Evolutionary conservation across 2,329 filamentous ascomycete species (phyloP).

Genomic region (Hymenoscyphus occultus): DNA sequence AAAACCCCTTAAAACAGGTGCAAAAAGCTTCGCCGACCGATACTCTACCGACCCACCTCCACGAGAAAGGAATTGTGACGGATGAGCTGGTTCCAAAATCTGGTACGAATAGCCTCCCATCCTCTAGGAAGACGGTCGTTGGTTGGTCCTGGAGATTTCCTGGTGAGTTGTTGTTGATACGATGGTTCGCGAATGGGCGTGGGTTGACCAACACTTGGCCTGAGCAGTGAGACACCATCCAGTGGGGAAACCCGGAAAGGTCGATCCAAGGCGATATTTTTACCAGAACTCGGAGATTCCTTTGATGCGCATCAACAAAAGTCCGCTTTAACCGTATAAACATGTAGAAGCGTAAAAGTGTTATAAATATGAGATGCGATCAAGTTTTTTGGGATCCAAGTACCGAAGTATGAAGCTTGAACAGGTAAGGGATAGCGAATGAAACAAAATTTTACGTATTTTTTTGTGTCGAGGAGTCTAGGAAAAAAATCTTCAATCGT

Average conservation of each 20-base stretch:
- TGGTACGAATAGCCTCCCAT: neutral
- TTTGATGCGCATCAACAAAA: neutral
- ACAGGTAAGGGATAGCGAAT: too few relatives aligned
- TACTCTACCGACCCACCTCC: neutral
- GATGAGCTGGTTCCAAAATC: neutral
- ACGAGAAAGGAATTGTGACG: neutral
- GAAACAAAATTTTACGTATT: too few relatives aligned
- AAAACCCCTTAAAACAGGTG: neutral
- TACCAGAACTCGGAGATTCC: neutral
- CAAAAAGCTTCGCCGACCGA: neutral
- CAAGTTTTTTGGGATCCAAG: too few relatives aligned
- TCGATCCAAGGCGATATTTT: conserved; percentile 1
- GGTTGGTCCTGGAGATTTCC: neutral
- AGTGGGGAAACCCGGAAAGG: neutral
- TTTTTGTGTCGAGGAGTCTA: too few relatives aligned
- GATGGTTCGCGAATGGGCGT: neutral
- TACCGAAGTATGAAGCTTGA: too few relatives aligned
- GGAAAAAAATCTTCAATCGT: neutral
- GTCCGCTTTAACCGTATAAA: neutral
- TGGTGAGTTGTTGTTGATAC: neutral
- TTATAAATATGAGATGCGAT: too few relatives aligned
- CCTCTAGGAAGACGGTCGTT: neutral
- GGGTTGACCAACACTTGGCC: neutral
- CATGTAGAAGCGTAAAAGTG: too few relatives aligned
- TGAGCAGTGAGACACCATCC: neutral